Evolutionary conservation across 1,284 basidiomycete genomes (phyloP), one percentile per base, ranked within the genome.

Genomic region (Ustilago trichophora): DNA sequence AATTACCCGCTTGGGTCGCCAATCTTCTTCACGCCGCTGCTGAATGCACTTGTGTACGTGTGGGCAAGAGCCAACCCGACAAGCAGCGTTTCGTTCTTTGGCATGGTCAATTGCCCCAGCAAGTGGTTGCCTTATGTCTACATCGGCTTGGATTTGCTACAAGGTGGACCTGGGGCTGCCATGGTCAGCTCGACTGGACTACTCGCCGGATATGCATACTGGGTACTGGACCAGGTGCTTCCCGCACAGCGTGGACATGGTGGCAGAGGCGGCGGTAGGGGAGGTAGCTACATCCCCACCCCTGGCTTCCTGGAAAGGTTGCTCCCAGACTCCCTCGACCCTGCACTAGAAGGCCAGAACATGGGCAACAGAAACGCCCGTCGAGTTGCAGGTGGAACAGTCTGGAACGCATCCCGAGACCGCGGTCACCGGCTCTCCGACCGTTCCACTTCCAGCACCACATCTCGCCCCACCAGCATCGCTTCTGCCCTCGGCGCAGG

Each of bases 61-160:
- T 78, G 59, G 72, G 41, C 71, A 3, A 58, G 65, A 33, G 56
- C 66, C n/a, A 75, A 76, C 35, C 63, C 67, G 6, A 25, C 43
- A 8, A 55, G 58, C 9, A 67, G 37, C n/a, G 69, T 78, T 0
- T 57, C 53, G 4, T 46, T 80, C 31, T 73, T 80, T 33, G 78
- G 78, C 9, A 41, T 78, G 26, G 45, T 79, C 37, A 73, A 41
- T 13, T 36, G 66, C 19, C 90, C 90, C 0, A 82, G 90, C 57
- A 82, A 84, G 56, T 93, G 89, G 80, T 86, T 90, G 63, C 91
- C 92, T 0, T 72, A 73, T 76, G 85, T 87, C 33, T 85, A 93
- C 72, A 85, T 93, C 47, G 86, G 75, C 29, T 82, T 93, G 73
- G 91, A 93, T 80, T 77, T 90, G 33, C 77, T 92, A 70, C 85